Percentiles rank a stretch among this genome's conserved stretches.
These are phyloP conservation scores for Capsicum baccatum DNA, from an alignment of 257 asterid genomes.

Conservation along the genomic window DNA sequence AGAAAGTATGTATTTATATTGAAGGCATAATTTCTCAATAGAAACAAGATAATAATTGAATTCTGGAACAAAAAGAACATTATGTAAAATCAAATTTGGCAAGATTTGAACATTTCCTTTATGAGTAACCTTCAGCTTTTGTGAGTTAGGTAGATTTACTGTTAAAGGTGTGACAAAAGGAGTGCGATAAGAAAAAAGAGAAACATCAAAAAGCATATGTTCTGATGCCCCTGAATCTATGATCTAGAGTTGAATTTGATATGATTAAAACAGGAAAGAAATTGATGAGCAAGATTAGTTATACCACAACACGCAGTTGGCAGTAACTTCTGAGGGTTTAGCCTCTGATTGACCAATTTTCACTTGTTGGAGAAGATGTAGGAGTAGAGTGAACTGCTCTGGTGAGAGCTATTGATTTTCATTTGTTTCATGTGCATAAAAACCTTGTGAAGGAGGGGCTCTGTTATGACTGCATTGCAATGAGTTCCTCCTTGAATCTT, in stretches of 20 bases:
- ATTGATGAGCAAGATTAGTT: not conserved
- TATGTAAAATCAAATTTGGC: not conserved
- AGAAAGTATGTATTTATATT: not conserved
- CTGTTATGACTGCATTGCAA: not conserved
- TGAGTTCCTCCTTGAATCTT: not conserved
- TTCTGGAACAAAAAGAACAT: not conserved
- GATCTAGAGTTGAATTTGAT: not conserved
- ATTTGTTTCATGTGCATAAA: not conserved
- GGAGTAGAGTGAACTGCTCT: not conserved
- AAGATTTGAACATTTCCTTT: not conserved
- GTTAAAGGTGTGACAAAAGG: not conserved
- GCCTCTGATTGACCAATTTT: not conserved
- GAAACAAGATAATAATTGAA: not conserved
- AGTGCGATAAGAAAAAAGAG: not conserved
- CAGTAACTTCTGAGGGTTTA: not conserved
- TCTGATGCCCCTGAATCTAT: not conserved
- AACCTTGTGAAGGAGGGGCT: too few species aligned
- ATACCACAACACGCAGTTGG: not conserved
- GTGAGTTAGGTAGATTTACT: not conserved
- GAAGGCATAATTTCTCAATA: not conserved
- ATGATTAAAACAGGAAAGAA: not conserved
- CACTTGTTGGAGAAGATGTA: not conserved
- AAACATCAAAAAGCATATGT: not conserved
- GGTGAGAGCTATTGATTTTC: not conserved
- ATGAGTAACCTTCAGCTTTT: not conserved